Percentiles rank a stretch among this genome's conserved stretches.
Evolutionary conservation across 495 filamentous ascomycete genomes (phyloP).

Genomic region (Paragyromitra xinjiangensis): DNA sequence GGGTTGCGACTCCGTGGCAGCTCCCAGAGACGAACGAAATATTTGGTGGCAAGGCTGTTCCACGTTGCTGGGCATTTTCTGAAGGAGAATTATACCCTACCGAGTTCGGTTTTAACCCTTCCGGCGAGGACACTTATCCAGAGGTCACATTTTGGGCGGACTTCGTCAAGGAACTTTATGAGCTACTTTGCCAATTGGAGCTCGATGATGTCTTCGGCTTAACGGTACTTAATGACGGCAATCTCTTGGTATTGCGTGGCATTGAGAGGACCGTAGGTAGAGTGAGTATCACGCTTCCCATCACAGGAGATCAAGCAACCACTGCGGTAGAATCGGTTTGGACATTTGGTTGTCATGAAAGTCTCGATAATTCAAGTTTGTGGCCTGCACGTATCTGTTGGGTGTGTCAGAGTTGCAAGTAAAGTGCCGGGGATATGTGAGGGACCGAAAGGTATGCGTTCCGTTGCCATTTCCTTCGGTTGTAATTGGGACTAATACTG

Average conservation of each 20-base stretch:
- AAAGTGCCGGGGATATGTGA: background rate
- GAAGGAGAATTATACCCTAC: slow-evolving; percentile 51
- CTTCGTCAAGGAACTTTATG: slow-evolving; percentile 52
- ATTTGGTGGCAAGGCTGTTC: slow-evolving; percentile 53
- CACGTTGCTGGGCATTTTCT: slow-evolving; percentile 51
- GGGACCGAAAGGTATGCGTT: background rate
- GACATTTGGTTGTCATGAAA: slow-evolving; percentile 56
- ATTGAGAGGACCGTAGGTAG: slow-evolving; percentile 54
- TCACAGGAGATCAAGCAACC: slow-evolving; percentile 25
- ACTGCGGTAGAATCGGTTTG: slow-evolving; percentile 50
- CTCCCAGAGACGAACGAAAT: slow-evolving; percentile 27
- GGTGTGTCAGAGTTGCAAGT: slow-evolving; percentile 54
- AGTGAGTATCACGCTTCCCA: slow-evolving; percentile 52
- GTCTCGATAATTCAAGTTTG: slow-evolving; percentile 49
- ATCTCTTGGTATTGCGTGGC: slow-evolving; percentile 25
- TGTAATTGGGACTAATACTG: background rate
- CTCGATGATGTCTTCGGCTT: slow-evolving; percentile 51
- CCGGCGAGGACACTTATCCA: slow-evolving; percentile 35
- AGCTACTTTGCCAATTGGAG: slow-evolving; percentile 35
- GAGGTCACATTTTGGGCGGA: slow-evolving; percentile 36
- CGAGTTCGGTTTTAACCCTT: slow-evolving; percentile 52
- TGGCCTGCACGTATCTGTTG: slow-evolving; percentile 57
- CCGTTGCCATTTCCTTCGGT: background rate
- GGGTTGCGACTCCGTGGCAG: slow-evolving; percentile 52
- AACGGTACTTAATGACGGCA: slow-evolving; percentile 45